A percentile compares a stretch with the other conserved stretches of the same genome.
Conservation (phyloP, 305 asterid species). For the Rubia balearica region DNA sequence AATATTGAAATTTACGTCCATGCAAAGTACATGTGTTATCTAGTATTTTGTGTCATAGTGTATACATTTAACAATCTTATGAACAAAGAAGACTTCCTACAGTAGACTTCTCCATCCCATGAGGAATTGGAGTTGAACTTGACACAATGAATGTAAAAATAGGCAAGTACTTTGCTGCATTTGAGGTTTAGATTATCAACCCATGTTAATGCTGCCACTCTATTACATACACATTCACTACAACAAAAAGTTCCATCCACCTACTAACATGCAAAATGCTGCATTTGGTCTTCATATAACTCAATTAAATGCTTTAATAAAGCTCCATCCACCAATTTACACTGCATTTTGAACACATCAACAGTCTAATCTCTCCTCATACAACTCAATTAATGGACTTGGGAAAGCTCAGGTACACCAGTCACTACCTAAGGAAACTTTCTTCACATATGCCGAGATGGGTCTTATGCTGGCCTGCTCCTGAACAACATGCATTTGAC, state of each 20-base stretch:
- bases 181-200: neutral
- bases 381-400: neutral
- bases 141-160: too few relatives aligned
- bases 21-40: too few relatives aligned
- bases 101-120: too few relatives aligned
- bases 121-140: too few relatives aligned
- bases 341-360: neutral
- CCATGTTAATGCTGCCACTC: neutral
- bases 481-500: constrained; percentile 24
- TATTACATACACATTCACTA: neutral
- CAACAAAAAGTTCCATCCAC: neutral
- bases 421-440: constrained; percentile 14
- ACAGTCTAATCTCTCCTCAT: neutral
- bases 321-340: neutral
- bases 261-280: too few relatives aligned
- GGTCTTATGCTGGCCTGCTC: constrained; percentile 66
- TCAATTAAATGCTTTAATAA: too few relatives aligned
- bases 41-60: too few relatives aligned
- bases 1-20: too few relatives aligned
- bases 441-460: constrained; percentile 56
- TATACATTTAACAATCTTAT: too few relatives aligned
- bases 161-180: neutral
- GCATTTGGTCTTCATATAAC: too few relatives aligned
- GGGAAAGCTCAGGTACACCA: neutral
- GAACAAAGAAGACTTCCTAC: too few relatives aligned